Percentiles rank a stretch among this genome's conserved stretches.
phyloP scores from a whole-genome alignment of 352 stramenopile genomes.

The Pythium rhizo-oryzae region DNA sequence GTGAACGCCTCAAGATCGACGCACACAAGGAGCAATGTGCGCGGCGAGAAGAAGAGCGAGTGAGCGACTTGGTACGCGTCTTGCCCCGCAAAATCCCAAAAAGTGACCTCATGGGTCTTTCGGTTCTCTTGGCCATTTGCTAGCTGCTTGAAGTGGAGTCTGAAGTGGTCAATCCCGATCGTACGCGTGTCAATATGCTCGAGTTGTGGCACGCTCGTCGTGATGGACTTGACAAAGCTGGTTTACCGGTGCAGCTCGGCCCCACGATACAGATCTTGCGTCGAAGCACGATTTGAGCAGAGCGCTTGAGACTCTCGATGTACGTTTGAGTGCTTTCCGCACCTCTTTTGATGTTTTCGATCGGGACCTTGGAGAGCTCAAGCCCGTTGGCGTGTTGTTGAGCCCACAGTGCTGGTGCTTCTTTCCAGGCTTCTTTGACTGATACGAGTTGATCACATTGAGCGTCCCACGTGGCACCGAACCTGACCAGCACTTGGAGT shows the following conservation, averaged over 20 bases:
- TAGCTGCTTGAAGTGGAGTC: background rate
- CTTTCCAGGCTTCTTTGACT: background rate
- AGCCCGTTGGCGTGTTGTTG: background rate
- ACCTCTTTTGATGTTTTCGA: background rate
- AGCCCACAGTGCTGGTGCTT: slow-evolving; percentile 10
- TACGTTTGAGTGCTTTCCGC: background rate
- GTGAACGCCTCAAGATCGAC: slow-evolving; percentile 12
- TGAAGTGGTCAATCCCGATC: background rate
- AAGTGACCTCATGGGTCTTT: background rate
- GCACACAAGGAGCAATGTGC: slow-evolving; percentile 17
- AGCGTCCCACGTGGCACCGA: too few relatives aligned
- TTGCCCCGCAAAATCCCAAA: too few relatives aligned
- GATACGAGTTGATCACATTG: slow-evolving; percentile 12
- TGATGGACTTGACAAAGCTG: too few relatives aligned
- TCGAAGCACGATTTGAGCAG: background rate
- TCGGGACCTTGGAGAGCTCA: background rate
- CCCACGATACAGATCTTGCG: slow-evolving; percentile 22
- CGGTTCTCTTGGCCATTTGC: background rate
- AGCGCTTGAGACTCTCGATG: background rate
- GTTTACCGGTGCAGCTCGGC: background rate
- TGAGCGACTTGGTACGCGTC: slow-evolving; percentile 15
- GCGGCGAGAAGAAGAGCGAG: slow-evolving; percentile 23
- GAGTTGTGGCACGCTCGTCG: background rate
- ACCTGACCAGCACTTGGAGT: background rate
- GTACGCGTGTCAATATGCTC: background rate